phyloP scores from a whole-genome alignment of 2,329 filamentous ascomycete genomes.

The Penicillium sp. region DNA sequence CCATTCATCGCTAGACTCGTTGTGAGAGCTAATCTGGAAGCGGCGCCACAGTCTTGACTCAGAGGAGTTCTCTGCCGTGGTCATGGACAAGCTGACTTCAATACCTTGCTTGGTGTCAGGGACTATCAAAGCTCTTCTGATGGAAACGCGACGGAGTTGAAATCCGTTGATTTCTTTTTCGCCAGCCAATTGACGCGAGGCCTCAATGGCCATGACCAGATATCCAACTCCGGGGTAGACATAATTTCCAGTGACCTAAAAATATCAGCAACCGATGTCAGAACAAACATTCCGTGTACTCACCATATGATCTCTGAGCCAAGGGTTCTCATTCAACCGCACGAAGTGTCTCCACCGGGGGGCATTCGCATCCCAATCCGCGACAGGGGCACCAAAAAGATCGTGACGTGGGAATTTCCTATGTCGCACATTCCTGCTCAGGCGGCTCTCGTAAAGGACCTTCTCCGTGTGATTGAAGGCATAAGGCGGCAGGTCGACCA shows the following conservation, averaged over 20 bases:
- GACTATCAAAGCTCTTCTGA: conserved; percentile 27
- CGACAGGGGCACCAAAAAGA: conserved; percentile 27
- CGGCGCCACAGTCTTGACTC: conserved; percentile 23
- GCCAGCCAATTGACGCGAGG: conserved; percentile 22
- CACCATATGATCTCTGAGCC: conserved; percentile 30
- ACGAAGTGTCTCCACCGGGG: conserved; percentile 31
- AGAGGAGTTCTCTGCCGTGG: conserved; percentile 19
- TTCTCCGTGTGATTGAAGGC: conserved; percentile 26
- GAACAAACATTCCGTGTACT: not conserved
- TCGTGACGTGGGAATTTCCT: conserved; percentile 28
- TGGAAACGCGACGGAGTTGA: conserved; percentile 21
- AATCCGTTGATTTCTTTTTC: conserved; percentile 13
- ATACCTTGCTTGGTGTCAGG: conserved; percentile 31
- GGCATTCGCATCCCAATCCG: conserved; percentile 26
- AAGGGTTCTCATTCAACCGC: conserved; percentile 28
- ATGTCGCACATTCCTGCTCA: conserved; percentile 25
- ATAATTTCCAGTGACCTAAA: conserved; percentile 17
- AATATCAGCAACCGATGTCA: not conserved
- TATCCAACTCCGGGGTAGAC: conserved; percentile 29
- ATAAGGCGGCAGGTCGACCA: conserved; percentile 28
- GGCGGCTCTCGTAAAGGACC: conserved; percentile 24
- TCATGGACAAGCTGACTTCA: conserved; percentile 27
- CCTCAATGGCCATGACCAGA: conserved; percentile 30
- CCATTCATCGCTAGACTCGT: conserved; percentile 28
- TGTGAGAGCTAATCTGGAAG: conserved; percentile 32